Evolutionary conservation across 129 eudicot genomes (phyloP).

Genomic region (Smallanthus sonchifolius): DNA sequence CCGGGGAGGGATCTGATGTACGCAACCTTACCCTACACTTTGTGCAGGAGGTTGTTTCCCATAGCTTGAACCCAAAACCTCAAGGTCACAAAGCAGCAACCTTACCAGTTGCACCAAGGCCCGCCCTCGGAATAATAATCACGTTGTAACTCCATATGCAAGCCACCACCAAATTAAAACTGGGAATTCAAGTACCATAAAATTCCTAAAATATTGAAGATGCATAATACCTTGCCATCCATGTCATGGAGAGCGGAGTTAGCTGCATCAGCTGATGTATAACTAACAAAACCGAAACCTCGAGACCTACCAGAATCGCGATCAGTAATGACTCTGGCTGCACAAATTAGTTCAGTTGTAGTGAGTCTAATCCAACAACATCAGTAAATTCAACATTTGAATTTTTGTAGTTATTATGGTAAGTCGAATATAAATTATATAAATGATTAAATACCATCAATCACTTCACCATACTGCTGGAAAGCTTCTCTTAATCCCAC

Average conservation of each 20-base stretch:
- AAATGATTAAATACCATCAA: slow-evolving; percentile 35
- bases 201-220: not conserved
- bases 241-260: slow-evolving; percentile 58
- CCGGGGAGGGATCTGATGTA: no score
- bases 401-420: not conserved
- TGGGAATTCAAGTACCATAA: not conserved
- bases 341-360: slow-evolving; percentile 22
- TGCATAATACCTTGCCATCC: slow-evolving; percentile 76
- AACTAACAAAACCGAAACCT: slow-evolving; percentile 87
- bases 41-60: no score
- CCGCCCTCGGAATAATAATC: not conserved
- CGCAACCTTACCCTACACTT: no score
- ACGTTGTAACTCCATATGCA: not conserved
- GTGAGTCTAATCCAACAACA: slow-evolving; percentile 9
- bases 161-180: not conserved
- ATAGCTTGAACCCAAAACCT: no score
- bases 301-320: slow-evolving; percentile 79
- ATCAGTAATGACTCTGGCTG: slow-evolving; percentile 71
- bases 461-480: slow-evolving; percentile 38
- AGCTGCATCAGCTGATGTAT: slow-evolving; percentile 70
- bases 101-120: no score
- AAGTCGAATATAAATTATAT: not conserved
- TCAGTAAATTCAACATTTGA: not conserved
- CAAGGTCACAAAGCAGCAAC: no score
- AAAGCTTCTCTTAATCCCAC: slow-evolving; percentile 46